Evolutionary conservation across 371 early-diverging fungal genomes (phyloP).

Genomic region (Mortierella sp.): DNA sequence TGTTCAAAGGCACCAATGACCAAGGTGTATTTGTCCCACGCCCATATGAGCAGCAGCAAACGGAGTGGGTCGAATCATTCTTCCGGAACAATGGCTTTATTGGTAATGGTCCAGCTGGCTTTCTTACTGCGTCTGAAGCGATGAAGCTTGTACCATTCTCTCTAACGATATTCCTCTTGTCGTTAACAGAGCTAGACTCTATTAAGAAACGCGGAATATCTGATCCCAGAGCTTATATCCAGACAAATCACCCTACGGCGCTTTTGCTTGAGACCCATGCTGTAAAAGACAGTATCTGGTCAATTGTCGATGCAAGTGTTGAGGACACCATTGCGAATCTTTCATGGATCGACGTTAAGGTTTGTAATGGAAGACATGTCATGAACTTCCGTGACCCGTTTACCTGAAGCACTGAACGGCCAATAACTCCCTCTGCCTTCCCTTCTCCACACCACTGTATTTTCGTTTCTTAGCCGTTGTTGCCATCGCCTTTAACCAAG

Average conservation of each 20-base stretch:
- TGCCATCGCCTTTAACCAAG: constrained; percentile 47
- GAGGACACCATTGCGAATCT: constrained; percentile 45
- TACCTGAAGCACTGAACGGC: no score
- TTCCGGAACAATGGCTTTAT: constrained; percentile 51
- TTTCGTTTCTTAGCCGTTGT: constrained; percentile 38
- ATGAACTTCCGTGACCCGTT: no score
- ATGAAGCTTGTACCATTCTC: not conserved
- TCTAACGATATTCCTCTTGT: not conserved
- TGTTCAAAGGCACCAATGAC: constrained; percentile 31
- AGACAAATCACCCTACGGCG: constrained; percentile 33
- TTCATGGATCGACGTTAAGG: constrained; percentile 52
- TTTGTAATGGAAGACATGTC: not conserved
- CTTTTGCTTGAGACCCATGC: constrained; percentile 36
- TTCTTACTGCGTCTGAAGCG: no score
- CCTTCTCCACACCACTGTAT: not conserved
- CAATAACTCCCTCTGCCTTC: no score
- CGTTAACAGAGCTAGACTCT: constrained; percentile 19
- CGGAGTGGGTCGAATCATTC: constrained; percentile 46
- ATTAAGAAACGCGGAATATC: constrained; percentile 33
- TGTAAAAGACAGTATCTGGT: constrained; percentile 51
- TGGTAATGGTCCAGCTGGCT: constrained; percentile 15
- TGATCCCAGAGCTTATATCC: constrained; percentile 38
- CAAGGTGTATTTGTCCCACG: constrained; percentile 42
- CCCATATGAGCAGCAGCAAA: constrained; percentile 41
- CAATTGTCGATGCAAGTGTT: constrained; percentile 45